phyloP scores from a whole-genome alignment of 306 rosid genomes.

The Malus asiatica region DNA sequence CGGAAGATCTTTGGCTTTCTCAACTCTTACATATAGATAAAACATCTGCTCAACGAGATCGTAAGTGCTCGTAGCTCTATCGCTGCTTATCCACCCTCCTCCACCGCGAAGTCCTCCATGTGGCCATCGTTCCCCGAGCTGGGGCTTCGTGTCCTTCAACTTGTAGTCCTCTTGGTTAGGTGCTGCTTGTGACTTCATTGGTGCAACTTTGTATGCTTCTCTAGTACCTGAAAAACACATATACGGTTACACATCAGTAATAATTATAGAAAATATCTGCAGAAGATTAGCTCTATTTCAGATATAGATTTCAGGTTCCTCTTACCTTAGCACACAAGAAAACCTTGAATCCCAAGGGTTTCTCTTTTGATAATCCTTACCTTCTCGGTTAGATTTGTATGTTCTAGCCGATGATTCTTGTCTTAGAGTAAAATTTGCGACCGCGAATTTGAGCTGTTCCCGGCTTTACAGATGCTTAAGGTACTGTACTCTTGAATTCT shows the following conservation, averaged over 20 bases:
- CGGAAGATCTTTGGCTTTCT: constrained; percentile 67
- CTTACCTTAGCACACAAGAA: neutral
- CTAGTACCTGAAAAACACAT: neutral
- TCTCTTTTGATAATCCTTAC: neutral
- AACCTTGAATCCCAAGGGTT: neutral
- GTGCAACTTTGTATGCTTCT: constrained; percentile 1
- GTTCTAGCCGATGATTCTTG: neutral
- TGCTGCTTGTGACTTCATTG: constrained; percentile 37
- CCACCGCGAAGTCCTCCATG: constrained; percentile 75
- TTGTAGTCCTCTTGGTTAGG: constrained; percentile 55
- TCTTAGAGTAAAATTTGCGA: neutral
- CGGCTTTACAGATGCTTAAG: neutral
- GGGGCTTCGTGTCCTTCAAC: constrained; percentile 69
- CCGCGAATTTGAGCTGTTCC: neutral
- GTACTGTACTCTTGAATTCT: neutral
- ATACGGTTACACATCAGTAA: neutral
- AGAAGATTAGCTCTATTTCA: neutral
- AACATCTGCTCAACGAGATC: constrained; percentile 83
- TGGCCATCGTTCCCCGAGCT: constrained; percentile 81
- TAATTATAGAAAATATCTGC: neutral
- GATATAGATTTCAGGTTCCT: neutral
- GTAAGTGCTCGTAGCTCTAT: constrained; percentile 75
- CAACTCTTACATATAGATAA: constrained; percentile 73
- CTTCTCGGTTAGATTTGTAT: neutral
- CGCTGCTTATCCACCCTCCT: constrained; percentile 64